phyloP scores from a whole-genome alignment of 75 land plant species.

The Sequoiadendron giganteum region DNA sequence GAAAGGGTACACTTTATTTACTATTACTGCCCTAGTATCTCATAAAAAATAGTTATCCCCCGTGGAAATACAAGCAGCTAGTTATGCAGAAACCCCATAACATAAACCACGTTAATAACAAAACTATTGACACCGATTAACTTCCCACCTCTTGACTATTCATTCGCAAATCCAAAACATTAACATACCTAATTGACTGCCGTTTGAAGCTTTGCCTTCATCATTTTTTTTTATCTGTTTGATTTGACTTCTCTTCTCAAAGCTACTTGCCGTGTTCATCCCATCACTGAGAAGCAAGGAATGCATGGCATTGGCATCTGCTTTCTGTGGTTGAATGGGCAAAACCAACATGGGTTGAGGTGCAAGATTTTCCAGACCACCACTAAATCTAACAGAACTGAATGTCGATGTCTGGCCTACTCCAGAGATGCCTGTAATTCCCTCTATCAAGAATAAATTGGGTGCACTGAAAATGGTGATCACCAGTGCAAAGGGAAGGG shows the following conservation, averaged over 20 bases:
- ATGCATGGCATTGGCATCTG: background rate
- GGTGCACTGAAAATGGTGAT: conserved; percentile 4
- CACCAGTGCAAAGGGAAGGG: background rate
- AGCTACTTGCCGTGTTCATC: background rate
- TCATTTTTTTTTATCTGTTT: background rate
- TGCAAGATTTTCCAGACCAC: background rate
- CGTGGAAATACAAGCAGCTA: too few species aligned
- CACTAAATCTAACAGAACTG: background rate
- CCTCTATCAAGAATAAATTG: background rate
- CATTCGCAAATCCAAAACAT: background rate
- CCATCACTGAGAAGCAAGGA: conserved; percentile 3
- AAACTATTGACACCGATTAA: too few species aligned
- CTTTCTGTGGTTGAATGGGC: background rate
- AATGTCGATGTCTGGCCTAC: background rate
- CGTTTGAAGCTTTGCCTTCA: background rate
- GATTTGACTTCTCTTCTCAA: background rate
- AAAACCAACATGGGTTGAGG: background rate
- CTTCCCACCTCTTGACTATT: background rate
- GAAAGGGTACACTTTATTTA: too few species aligned
- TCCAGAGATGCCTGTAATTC: background rate
- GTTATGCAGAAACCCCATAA: too few species aligned
- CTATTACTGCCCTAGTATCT: too few species aligned
- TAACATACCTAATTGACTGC: background rate
- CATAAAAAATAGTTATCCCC: too few species aligned
- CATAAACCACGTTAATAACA: too few species aligned